Percentiles rank a stretch among this genome's conserved stretches.
phyloP scores from a whole-genome alignment of 2,329 filamentous ascomycete genomes.

The Aspergillus ochraceoroseus region DNA sequence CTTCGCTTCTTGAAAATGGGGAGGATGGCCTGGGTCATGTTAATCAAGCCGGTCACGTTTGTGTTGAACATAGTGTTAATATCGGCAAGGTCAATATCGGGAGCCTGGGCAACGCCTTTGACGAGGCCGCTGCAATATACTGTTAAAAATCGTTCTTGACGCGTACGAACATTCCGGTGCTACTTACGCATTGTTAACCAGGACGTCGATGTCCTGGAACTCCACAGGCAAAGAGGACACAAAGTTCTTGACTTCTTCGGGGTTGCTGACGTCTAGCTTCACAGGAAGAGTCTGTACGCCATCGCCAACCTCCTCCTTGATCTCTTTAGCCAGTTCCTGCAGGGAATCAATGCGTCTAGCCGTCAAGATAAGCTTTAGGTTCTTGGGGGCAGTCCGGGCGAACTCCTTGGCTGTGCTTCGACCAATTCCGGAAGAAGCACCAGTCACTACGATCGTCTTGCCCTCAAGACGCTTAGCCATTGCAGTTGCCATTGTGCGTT shows the following conservation, averaged over 20 bases:
- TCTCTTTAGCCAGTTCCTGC: slow-evolving; percentile 69
- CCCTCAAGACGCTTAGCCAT: slow-evolving; percentile 78
- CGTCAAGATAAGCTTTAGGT: slow-evolving; percentile 79
- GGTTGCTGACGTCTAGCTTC: slow-evolving; percentile 79
- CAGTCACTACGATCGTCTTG: slow-evolving; percentile 89
- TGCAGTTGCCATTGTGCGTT: slow-evolving; percentile 59
- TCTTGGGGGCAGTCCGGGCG: slow-evolving; percentile 72
- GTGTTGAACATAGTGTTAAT: slow-evolving; percentile 84
- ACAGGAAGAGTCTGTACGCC: slow-evolving; percentile 79
- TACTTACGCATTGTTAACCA: slow-evolving; percentile 95
- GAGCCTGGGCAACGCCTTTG: slow-evolving; percentile 79
- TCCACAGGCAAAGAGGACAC: slow-evolving; percentile 70
- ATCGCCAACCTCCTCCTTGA: slow-evolving; percentile 67
- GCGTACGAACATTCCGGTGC: background rate
- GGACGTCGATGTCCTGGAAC: slow-evolving; percentile 76
- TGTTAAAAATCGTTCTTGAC: background rate
- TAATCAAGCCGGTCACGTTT: slow-evolving; percentile 91
- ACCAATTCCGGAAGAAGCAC: slow-evolving; percentile 90
- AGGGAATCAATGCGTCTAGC: slow-evolving; percentile 79
- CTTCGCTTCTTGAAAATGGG: slow-evolving; percentile 67
- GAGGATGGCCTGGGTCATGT: slow-evolving; percentile 89
- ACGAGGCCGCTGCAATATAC: slow-evolving; percentile 65
- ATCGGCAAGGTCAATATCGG: slow-evolving; percentile 75
- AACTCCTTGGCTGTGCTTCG: slow-evolving; percentile 74
- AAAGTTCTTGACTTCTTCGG: slow-evolving; percentile 68